phyloP scores from a whole-genome alignment of 441 rosid species.

The Populus hybrid region DNA sequence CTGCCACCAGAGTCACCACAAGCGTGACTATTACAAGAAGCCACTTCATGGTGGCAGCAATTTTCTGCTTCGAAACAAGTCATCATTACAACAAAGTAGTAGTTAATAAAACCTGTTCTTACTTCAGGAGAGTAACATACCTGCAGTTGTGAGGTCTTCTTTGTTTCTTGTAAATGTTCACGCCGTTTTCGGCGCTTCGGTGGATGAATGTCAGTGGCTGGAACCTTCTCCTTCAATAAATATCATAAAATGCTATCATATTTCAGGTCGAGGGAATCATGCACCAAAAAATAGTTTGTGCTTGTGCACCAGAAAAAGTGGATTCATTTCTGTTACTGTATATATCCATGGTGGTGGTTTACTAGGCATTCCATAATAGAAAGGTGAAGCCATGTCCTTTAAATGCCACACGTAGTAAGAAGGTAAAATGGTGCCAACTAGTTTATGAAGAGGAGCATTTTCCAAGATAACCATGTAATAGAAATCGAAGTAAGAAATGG shows the following conservation, averaged over 20 bases:
- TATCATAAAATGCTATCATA: slow-evolving; percentile 10
- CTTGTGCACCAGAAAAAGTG: background rate
- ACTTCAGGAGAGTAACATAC: slow-evolving; percentile 27
- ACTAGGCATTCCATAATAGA: background rate
- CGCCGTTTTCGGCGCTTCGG: slow-evolving; percentile 69
- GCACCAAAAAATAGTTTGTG: background rate
- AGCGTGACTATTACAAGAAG: slow-evolving; percentile 40
- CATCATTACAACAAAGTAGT: background rate
- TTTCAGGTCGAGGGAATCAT: slow-evolving; percentile 4
- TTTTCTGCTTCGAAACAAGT: slow-evolving; percentile 45
- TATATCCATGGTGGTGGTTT: background rate
- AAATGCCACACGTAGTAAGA: background rate
- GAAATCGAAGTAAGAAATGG: background rate
- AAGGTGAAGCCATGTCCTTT: slow-evolving; percentile 5
- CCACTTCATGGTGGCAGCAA: slow-evolving; percentile 38
- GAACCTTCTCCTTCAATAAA: slow-evolving; percentile 55
- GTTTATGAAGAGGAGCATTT: background rate
- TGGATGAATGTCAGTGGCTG: slow-evolving; percentile 37
- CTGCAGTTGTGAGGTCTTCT: slow-evolving; percentile 51
- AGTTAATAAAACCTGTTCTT: background rate
- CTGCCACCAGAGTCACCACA: slow-evolving; percentile 32
- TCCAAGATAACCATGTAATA: background rate
- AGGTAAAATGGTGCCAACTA: background rate
- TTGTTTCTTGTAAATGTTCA: slow-evolving; percentile 46
- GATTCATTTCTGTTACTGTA: background rate